Percentiles rank a stretch among this genome's conserved stretches.
These are phyloP conservation scores for Lepiota brunneoincarnata DNA, from an alignment of 768 basidiomycete genomes.

Conservation along the genomic window DNA sequence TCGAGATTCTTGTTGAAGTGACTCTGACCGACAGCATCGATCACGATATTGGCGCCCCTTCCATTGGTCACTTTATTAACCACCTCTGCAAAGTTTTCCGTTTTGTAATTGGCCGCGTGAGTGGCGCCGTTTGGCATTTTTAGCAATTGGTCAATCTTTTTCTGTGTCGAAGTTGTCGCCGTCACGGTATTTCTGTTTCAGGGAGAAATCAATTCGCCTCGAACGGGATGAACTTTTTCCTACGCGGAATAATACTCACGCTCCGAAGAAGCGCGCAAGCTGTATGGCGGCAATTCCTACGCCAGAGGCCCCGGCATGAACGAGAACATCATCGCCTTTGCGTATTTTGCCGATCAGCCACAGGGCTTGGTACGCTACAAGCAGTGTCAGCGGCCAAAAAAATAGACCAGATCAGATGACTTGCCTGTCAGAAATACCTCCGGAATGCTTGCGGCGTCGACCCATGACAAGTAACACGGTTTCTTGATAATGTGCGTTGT, in stretches of 20 bases:
- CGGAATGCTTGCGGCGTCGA: slow-evolving; percentile 82
- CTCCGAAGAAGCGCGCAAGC: slow-evolving; percentile 69
- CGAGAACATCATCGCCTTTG: slow-evolving; percentile 69
- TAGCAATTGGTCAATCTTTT: slow-evolving; percentile 78
- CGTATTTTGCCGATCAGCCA: slow-evolving; percentile 69
- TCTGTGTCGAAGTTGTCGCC: slow-evolving; percentile 81
- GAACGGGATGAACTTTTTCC: not conserved
- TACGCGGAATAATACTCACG: slow-evolving; percentile 47
- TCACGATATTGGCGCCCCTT: slow-evolving; percentile 77
- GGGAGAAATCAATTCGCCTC: not conserved
- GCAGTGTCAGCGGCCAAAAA: slow-evolving; percentile 2
- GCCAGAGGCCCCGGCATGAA: slow-evolving; percentile 91
- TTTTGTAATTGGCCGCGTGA: slow-evolving; percentile 81
- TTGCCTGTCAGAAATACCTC: slow-evolving; percentile 87
- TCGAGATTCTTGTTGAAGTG: slow-evolving; percentile 77
- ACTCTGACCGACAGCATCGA: slow-evolving; percentile 80
- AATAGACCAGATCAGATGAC: slow-evolving; percentile 9
- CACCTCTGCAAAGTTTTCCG: slow-evolving; percentile 72
- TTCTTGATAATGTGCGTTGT: slow-evolving; percentile 71
- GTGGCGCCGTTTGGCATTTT: slow-evolving; percentile 67
- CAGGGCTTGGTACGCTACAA: slow-evolving; percentile 44
- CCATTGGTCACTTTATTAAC: slow-evolving; percentile 65
- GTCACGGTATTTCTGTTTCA: slow-evolving; percentile 59
- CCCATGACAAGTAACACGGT: slow-evolving; percentile 73
- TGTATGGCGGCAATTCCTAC: slow-evolving; percentile 90